A percentile compares a stretch with the other conserved stretches of the same genome.
These are phyloP conservation scores for Gynandropsis gynandra DNA, from an alignment of 345 rosid genomes.

Conservation along the genomic window DNA sequence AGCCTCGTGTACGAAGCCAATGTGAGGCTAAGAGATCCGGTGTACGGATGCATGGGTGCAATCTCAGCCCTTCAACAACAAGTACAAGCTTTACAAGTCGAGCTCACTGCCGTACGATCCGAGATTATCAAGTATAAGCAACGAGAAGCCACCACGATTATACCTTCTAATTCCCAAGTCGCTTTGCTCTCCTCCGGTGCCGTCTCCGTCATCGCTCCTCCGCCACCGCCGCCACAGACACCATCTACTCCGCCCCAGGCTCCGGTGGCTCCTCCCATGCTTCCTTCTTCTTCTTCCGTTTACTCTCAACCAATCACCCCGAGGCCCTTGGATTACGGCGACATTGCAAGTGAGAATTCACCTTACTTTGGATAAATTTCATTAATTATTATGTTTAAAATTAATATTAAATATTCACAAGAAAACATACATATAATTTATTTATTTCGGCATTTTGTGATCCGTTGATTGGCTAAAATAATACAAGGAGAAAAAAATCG, in stretches of 20 bases:
- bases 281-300: constrained; percentile 40
- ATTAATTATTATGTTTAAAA: constrained; percentile 12
- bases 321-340: constrained; percentile 40
- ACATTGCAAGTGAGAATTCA: constrained; percentile 58
- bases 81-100: constrained; percentile 71
- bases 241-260: constrained; percentile 33
- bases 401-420: too few species aligned
- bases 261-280: constrained; percentile 32
- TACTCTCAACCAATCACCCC: constrained; percentile 34
- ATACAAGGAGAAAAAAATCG: constrained; percentile 23
- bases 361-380: constrained; percentile 56
- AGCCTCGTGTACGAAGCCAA: constrained; percentile 96
- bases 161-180: constrained; percentile 44
- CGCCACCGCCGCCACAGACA: constrained; percentile 25
- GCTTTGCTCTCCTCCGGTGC: constrained; percentile 46
- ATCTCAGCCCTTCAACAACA: constrained; percentile 88
- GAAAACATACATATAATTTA: constrained; percentile 25
- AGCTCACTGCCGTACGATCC: constrained; percentile 61
- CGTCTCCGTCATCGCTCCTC: constrained; percentile 50
- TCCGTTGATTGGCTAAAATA: constrained; percentile 19
- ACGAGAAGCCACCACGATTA: constrained; percentile 46
- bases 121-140: constrained; percentile 79
- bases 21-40: constrained; percentile 89
- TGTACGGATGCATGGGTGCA: constrained; percentile 97
- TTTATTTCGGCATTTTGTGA: constrained; percentile 28